Conservation (phyloP, 164 flowering plant genomes). For the Nelumbo lutea region DNA sequence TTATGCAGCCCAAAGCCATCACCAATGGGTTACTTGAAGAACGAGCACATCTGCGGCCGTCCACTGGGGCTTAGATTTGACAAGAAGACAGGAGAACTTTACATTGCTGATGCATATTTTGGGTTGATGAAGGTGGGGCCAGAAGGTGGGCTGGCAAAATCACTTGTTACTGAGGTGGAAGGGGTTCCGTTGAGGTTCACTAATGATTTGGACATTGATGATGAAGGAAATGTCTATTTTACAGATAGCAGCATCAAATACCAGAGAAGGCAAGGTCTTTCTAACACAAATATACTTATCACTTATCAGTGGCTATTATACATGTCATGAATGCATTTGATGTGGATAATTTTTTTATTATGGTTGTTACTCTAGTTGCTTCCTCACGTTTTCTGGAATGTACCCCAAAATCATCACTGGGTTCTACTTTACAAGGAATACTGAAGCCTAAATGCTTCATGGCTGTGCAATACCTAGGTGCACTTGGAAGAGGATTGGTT, state of each 20-base stretch:
- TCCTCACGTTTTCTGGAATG: not conserved
- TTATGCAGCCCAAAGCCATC: slow-evolving; percentile 69
- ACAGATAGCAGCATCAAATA: slow-evolving; percentile 83
- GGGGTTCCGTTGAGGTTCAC: slow-evolving; percentile 80
- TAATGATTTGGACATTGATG: slow-evolving; percentile 88
- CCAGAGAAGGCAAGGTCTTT: slow-evolving; percentile 60
- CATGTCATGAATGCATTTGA: not conserved
- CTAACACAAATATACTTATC: not conserved
- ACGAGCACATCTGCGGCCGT: slow-evolving; percentile 94
- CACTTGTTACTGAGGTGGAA: slow-evolving; percentile 67
- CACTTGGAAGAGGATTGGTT: not conserved
- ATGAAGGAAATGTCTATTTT: slow-evolving; percentile 82
- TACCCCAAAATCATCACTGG: not conserved
- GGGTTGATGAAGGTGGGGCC: slow-evolving; percentile 93
- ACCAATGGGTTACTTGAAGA: slow-evolving; percentile 51
- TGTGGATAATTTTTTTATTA: not conserved
- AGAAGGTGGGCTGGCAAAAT: slow-evolving; percentile 84
- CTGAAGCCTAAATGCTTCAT: no score
- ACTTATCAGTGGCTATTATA: not conserved
- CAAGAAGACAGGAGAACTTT: slow-evolving; percentile 82
- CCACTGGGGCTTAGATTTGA: slow-evolving; percentile 88
- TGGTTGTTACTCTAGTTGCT: not conserved
- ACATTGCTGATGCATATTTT: slow-evolving; percentile 96
- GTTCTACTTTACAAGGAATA: not conserved
- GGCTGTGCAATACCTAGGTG: no score